Base-by-base conservation (phyloP, 305 asterid genomes). In the Fraxinus sp. region DNA sequence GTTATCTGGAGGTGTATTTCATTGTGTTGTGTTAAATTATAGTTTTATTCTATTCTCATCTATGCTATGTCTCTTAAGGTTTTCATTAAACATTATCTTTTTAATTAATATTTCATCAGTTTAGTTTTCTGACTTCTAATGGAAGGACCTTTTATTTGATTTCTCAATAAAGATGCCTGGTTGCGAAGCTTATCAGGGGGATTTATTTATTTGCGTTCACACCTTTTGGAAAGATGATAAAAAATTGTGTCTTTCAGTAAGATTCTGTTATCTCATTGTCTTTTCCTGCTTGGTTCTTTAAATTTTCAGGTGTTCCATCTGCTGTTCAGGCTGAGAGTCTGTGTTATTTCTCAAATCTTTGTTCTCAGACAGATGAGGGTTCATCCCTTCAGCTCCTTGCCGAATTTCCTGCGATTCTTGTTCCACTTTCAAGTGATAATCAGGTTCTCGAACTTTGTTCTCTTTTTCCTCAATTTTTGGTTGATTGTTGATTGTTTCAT, bases 251-350 rank as follows among this genome's bases (percentile, higher is more conserved):
- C 77, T 76, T 84, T 75, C 28, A 13, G 9, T 49, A 35, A 70
- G 75, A 33, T 16, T 75, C 66, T 81, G 74, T 81, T 71, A 57
- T 81, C 82, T 81, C 43, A 81, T 76, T 79, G 14, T 83, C 57
- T 66, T 39, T 52, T 75, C 32, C 55, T 49, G 57, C 77, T 85
- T 77, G 75, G 79, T 78, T 46, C 79, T 84, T 75, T 41, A 49
- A 83, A 82, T 75, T 88, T 82, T 80, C 93, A 95, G 99, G 95
- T 18, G 81, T 87, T 88, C 88, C 92, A 74, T 64, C 70, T 82
- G 86, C 90, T 79, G 89, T 90, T 84, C 98, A 93, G 87, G 88
- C 88, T 79, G 94, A 88, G 89, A 87, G 93, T 81, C 98, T 96
- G 87, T 93, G 75, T 75, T 84, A 83, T 80, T 88, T 92, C 83